A percentile compares a stretch with the other conserved stretches of the same genome.
Evolutionary conservation across 495 filamentous ascomycete species (phyloP).

Genomic region (Aspergillus nidulans): DNA sequence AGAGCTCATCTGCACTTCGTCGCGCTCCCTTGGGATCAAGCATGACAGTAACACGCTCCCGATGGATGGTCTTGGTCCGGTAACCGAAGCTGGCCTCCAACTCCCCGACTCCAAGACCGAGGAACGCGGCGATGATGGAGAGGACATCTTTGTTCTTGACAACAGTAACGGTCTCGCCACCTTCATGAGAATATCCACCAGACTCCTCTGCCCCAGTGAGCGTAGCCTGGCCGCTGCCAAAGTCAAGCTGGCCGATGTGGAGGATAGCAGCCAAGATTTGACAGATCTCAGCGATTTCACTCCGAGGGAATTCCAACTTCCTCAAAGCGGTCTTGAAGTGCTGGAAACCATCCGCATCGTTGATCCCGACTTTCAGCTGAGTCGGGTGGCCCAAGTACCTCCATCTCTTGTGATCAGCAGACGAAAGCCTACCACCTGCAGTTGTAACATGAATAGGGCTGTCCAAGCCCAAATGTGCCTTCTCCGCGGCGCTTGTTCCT

Average conservation of each 20-base stretch:
- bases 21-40: slow-evolving; percentile 87
- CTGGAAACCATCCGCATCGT: slow-evolving; percentile 91
- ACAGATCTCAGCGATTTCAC: slow-evolving; percentile 94
- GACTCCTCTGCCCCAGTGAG: slow-evolving; percentile 80
- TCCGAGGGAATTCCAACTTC: slow-evolving; percentile 87
- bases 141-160: slow-evolving; percentile 93
- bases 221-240: slow-evolving; percentile 73
- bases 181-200: slow-evolving; percentile 93
- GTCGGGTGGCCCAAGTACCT: slow-evolving; percentile 94
- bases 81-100: slow-evolving; percentile 87
- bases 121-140: slow-evolving; percentile 80
- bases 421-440: slow-evolving; percentile 43
- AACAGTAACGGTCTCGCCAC: slow-evolving; percentile 74
- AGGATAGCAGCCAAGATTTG: slow-evolving; percentile 88
- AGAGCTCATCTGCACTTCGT: slow-evolving; percentile 88
- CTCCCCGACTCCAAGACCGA: slow-evolving; percentile 73
- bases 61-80: slow-evolving; percentile 90
- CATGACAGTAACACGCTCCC: slow-evolving; percentile 96
- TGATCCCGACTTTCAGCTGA: slow-evolving; percentile 93
- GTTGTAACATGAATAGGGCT: slow-evolving; percentile 38
- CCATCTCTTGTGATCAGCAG: slow-evolving; percentile 72
- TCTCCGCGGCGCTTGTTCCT: slow-evolving; percentile 86
- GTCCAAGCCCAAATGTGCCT: slow-evolving; percentile 82
- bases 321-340: slow-evolving; percentile 94
- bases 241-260: slow-evolving; percentile 94